These are phyloP conservation scores for Borealophlyctis nickersoniae DNA, from an alignment of 192 early-diverging fungal genomes.

Conservation along the genomic window DNA sequence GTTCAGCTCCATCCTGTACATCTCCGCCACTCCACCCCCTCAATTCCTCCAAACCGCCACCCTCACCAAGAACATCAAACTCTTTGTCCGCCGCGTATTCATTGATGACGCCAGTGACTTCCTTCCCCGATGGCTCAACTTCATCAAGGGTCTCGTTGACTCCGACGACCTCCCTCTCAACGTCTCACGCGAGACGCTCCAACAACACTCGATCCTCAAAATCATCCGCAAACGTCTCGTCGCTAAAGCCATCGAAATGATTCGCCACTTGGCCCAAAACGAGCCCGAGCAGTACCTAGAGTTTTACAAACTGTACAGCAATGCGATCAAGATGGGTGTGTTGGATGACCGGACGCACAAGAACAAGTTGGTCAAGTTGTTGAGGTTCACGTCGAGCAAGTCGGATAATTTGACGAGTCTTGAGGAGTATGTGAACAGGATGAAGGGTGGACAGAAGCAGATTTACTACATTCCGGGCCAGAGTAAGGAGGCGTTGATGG, in stretches of 20 bases:
- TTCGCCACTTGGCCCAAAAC: constrained; percentile 58
- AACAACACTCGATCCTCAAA: constrained; percentile 78
- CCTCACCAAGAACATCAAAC: constrained; percentile 67
- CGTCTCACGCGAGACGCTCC: constrained; percentile 95
- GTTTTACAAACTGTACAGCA: constrained; percentile 75
- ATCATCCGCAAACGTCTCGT: constrained; percentile 85
- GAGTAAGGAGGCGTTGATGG: constrained; percentile 62
- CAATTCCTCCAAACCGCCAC: constrained; percentile 45
- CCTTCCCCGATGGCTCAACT: constrained; percentile 87
- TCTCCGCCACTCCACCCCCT: constrained; percentile 62
- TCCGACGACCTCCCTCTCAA: constrained; percentile 97
- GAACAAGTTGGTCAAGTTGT: constrained; percentile 74
- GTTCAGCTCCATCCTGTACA: constrained; percentile 84
- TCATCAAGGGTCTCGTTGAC: constrained; percentile 92
- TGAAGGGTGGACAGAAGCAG: constrained; percentile 86
- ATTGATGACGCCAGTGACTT: constrained; percentile 87
- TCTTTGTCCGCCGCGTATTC: constrained; percentile 95
- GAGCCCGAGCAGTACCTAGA: constrained; percentile 40
- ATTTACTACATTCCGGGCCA: constrained; percentile 85
- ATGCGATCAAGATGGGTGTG: constrained; percentile 82
- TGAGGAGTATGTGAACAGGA: constrained; percentile 78
- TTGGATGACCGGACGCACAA: constrained; percentile 75
- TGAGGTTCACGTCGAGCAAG: constrained; percentile 47
- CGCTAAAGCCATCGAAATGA: constrained; percentile 85
- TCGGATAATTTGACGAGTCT: constrained; percentile 52